A percentile compares a stretch with the other conserved stretches of the same genome.
Evolutionary conservation across 495 filamentous ascomycete genomes (phyloP).

Genomic region (Aspergillus haitiensis): DNA sequence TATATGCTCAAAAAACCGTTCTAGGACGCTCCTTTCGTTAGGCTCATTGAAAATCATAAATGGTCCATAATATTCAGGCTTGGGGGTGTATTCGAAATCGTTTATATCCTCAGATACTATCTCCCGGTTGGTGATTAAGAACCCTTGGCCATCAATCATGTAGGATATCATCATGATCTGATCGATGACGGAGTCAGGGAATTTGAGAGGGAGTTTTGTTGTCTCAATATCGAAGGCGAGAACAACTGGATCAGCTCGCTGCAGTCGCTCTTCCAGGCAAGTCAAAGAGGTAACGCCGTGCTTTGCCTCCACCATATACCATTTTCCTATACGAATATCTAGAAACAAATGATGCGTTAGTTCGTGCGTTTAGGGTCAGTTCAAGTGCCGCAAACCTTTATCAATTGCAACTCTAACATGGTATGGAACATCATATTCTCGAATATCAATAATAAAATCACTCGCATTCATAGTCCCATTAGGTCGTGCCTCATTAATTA

Average conservation of each 20-base stretch:
- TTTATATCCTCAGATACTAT: conserved; percentile 97
- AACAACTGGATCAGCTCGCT: conserved; percentile 89
- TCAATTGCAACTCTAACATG: conserved; percentile 99
- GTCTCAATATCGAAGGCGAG: conserved; percentile 99
- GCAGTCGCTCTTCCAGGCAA: conserved; percentile 84
- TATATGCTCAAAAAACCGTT: conserved; percentile 93
- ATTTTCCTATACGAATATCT: conserved; percentile 96
- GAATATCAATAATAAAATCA: conserved; percentile 97
- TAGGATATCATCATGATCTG: conserved; percentile 99
- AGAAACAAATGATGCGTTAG: background rate
- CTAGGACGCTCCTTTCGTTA: conserved; percentile 81
- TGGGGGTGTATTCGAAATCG: conserved; percentile 98
- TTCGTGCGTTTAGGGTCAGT: conserved; percentile 18
- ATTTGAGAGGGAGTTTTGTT: conserved; percentile 93
- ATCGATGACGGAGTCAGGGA: conserved; percentile 93
- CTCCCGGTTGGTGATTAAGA: conserved; percentile 96
- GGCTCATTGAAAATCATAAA: conserved; percentile 99
- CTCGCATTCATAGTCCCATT: conserved; percentile 84
- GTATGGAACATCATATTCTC: conserved; percentile 99
- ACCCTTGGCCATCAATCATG: conserved; percentile 99
- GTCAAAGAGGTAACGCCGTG: conserved; percentile 80
- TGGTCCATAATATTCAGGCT: conserved; percentile 88
- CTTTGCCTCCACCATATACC: conserved; percentile 94
- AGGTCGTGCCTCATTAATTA: conserved; percentile 79
- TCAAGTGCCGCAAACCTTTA: conserved; percentile 57